Percentiles rank a stretch among this genome's conserved stretches.
Conservation (phyloP, 208 protist species). For the Tritrichomonas musculus region DNA sequence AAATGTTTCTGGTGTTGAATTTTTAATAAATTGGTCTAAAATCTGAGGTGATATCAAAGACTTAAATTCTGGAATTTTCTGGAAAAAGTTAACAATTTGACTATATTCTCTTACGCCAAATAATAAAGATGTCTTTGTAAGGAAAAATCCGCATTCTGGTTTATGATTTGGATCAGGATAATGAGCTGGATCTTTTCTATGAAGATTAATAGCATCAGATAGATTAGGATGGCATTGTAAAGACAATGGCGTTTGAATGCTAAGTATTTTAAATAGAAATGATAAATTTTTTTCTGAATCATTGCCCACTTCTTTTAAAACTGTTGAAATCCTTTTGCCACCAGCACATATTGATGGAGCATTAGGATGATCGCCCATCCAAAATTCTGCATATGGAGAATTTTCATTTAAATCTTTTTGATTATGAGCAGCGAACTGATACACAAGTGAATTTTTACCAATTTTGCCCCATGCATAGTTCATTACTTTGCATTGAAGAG, state of each 20-base stretch:
- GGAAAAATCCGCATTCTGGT: constrained; percentile 76
- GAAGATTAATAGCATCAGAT: constrained; percentile 60
- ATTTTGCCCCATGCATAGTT: constrained; percentile 63
- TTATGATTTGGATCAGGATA: constrained; percentile 97
- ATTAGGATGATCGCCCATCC: constrained; percentile 88
- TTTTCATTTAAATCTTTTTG: neutral
- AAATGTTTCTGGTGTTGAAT: neutral
- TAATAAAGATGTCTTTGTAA: constrained; percentile 80
- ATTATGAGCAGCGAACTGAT: constrained; percentile 34
- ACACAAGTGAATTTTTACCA: constrained; percentile 45
- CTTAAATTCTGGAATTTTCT: constrained; percentile 36
- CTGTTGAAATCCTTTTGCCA: neutral
- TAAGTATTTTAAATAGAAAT: constrained; percentile 90
- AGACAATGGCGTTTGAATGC: constrained; percentile 82
- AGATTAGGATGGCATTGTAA: constrained; percentile 94
- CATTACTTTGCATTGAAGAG: constrained; percentile 40
- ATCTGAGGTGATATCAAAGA: neutral
- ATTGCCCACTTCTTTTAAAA: neutral
- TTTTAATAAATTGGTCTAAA: neutral
- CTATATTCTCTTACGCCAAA: constrained; percentile 79
- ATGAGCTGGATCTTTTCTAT: constrained; percentile 58
- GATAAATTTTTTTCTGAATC: no score
- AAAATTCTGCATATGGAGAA: constrained; percentile 77
- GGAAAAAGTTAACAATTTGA: constrained; percentile 68
- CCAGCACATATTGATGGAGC: constrained; percentile 62